Conservation (phyloP, 495 filamentous ascomycete species). For the Paragyromitra xinjiangensis region DNA sequence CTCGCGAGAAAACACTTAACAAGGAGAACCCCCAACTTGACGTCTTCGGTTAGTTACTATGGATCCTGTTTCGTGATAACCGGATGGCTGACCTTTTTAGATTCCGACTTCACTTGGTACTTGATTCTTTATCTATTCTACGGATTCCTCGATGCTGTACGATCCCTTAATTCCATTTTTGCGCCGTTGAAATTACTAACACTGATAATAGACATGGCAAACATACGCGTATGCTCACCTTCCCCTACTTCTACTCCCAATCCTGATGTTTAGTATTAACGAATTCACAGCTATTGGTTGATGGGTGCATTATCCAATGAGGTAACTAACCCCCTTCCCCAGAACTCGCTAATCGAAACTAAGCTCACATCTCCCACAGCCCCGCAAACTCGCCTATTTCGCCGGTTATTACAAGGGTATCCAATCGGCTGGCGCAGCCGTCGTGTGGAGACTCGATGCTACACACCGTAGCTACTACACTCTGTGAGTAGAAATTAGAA, state of each 20-base stretch:
- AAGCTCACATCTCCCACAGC: constrained; percentile 40
- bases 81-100: constrained; percentile 56
- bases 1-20: constrained; percentile 58
- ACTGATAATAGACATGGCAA: constrained; percentile 27
- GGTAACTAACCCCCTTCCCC: neutral
- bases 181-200: constrained; percentile 16
- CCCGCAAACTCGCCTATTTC: constrained; percentile 90
- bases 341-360: neutral
- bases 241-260: neutral
- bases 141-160: constrained; percentile 86
- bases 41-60: constrained; percentile 49
- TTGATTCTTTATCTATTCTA: constrained; percentile 96
- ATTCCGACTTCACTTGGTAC: constrained; percentile 74
- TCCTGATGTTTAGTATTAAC: neutral
- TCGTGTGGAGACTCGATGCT: constrained; percentile 82
- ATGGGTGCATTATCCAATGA: constrained; percentile 95
- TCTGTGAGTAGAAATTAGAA: constrained; percentile 59
- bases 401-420: constrained; percentile 98
- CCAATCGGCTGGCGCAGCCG: constrained; percentile 90
- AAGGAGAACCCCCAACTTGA: constrained; percentile 55
- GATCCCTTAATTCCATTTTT: constrained; percentile 53
- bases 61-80: neutral
- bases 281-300: constrained; percentile 58
- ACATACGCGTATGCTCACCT: constrained; percentile 31
- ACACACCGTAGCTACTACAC: constrained; percentile 69